A percentile compares a stretch with the other conserved stretches of the same genome.
phyloP scores from a whole-genome alignment of 116 monocot species.

The Dioscorea cayenensis region DNA sequence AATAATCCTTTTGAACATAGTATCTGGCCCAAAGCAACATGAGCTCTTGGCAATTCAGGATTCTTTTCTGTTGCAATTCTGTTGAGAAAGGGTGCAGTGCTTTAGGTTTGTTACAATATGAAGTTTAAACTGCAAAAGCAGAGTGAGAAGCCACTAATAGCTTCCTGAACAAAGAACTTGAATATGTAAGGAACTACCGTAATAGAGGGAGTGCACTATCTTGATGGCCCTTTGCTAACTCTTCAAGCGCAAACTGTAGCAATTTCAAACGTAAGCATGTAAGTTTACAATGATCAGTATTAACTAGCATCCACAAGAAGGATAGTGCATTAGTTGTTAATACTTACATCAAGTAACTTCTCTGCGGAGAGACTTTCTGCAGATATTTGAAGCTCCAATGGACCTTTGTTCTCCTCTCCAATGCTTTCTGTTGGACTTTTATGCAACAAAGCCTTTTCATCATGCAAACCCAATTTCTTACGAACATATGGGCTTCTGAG shows the following conservation, averaged over 20 bases:
- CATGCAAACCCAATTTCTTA: slow-evolving; percentile 32
- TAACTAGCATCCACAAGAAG: background rate
- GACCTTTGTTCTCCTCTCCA: background rate
- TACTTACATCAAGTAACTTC: slow-evolving; percentile 64
- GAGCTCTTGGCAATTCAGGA: slow-evolving; percentile 54
- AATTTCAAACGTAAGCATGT: background rate
- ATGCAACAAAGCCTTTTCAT: slow-evolving; percentile 3
- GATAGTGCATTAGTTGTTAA: background rate
- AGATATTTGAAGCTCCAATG: background rate
- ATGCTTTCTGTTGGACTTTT: background rate
- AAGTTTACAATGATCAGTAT: background rate
- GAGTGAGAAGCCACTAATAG: background rate
- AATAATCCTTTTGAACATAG: slow-evolving; percentile 52
- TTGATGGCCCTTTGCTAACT: slow-evolving; percentile 34
- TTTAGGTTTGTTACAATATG: background rate
- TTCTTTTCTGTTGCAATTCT: slow-evolving; percentile 75
- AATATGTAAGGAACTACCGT: slow-evolving; percentile 21
- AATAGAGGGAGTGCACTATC: slow-evolving; percentile 63
- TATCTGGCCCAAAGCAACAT: slow-evolving; percentile 76
- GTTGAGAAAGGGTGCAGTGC: background rate
- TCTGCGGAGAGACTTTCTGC: slow-evolving; percentile 27
- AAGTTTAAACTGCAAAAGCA: background rate
- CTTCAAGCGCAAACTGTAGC: slow-evolving; percentile 48
- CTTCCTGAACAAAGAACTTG: background rate
- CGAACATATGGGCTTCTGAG: slow-evolving; percentile 49